These are phyloP conservation scores for Marchantia paleacea DNA, from an alignment of 225 moss, liverwort and hornwort genomes.

Conservation along the genomic window DNA sequence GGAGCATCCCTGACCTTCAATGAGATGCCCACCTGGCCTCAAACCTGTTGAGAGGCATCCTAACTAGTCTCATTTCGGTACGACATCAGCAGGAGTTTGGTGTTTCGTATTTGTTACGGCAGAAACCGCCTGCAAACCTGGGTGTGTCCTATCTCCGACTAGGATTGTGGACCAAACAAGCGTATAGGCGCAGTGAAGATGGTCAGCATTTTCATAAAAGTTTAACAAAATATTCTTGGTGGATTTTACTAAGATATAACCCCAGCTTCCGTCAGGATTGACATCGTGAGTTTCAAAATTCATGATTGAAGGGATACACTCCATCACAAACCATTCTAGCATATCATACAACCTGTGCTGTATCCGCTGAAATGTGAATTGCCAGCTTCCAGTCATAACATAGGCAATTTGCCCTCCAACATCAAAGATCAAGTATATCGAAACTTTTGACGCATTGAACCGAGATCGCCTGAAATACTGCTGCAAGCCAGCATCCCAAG, in stretches of 20 bases:
- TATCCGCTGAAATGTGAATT: too few species aligned
- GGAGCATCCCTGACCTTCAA: too few species aligned
- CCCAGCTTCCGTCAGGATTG: neutral
- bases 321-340: slow-evolving; percentile 8
- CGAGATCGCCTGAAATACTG: neutral
- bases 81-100: too few species aligned
- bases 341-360: neutral
- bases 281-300: neutral
- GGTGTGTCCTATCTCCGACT: too few species aligned
- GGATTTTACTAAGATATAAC: neutral
- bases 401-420: slow-evolving; percentile 6
- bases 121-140: too few species aligned
- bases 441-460: slow-evolving; percentile 7
- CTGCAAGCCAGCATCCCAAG: neutral
- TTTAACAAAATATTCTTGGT: neutral
- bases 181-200: neutral
- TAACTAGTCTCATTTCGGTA: too few species aligned
- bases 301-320: slow-evolving; percentile 15
- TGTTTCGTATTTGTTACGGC: too few species aligned
- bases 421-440: slow-evolving; percentile 1
- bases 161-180: neutral
- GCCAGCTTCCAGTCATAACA: neutral
- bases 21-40: too few species aligned
- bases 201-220: neutral
- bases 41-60: too few species aligned